Percentiles rank a stretch among this genome's conserved stretches.
Conservation (phyloP, 352 stramenopile genomes). For the Phytophthora meadii region DNA sequence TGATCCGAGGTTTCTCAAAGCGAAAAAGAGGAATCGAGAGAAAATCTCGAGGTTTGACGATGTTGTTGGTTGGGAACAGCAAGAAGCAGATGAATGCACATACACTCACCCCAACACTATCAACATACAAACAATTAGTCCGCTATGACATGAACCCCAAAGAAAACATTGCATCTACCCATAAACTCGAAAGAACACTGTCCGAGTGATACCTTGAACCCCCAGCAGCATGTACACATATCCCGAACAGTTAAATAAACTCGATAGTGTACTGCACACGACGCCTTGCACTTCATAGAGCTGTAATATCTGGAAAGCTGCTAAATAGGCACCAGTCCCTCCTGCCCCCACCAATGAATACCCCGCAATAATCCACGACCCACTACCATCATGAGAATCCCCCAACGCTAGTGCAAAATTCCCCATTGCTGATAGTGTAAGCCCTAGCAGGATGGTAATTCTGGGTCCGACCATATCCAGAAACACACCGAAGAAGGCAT, state of each 20-base stretch:
- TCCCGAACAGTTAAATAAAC: slow-evolving; percentile 85
- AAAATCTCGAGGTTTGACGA: slow-evolving; percentile 50
- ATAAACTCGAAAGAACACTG: slow-evolving; percentile 65
- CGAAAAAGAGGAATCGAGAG: slow-evolving; percentile 60
- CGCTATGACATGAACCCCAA: neutral
- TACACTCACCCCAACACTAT: slow-evolving; percentile 51
- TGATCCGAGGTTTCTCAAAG: slow-evolving; percentile 58
- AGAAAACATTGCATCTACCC: slow-evolving; percentile 42
- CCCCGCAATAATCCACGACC: slow-evolving; percentile 66
- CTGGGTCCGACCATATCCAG: slow-evolving; percentile 74
- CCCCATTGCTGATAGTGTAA: slow-evolving; percentile 53
- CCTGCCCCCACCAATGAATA: slow-evolving; percentile 75
- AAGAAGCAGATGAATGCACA: slow-evolving; percentile 65
- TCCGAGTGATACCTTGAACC: slow-evolving; percentile 52
- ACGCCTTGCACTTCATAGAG: slow-evolving; percentile 79
- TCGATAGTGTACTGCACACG: slow-evolving; percentile 83
- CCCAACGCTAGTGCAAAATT: slow-evolving; percentile 70
- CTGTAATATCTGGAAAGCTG: slow-evolving; percentile 83
- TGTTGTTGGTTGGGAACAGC: slow-evolving; percentile 79
- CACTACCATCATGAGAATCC: slow-evolving; percentile 56
- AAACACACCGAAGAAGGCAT: slow-evolving; percentile 80
- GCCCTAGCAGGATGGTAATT: slow-evolving; percentile 57
- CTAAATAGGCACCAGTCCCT: slow-evolving; percentile 80
- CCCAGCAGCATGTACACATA: slow-evolving; percentile 87
- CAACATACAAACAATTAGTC: neutral